Percentiles rank a stretch among this genome's conserved stretches.
Evolutionary conservation across 1,139 yeast species (phyloP).

Genomic region (Candida glucosophila): DNA sequence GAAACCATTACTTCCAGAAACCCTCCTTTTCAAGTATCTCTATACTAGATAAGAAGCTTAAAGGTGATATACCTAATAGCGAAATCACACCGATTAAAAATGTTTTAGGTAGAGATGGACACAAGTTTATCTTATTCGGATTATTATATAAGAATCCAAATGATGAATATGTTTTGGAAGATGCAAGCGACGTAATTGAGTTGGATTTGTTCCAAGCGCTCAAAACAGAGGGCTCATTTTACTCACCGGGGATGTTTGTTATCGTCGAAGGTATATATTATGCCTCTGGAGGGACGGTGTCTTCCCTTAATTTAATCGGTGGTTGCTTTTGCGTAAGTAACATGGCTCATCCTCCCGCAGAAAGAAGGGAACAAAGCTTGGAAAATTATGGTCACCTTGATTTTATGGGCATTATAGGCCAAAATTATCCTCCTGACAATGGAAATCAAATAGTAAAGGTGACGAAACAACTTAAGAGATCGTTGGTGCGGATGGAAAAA

Average conservation of each 20-base stretch:
- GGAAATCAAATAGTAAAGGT: slow-evolving; percentile 35
- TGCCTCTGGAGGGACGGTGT: slow-evolving; percentile 41
- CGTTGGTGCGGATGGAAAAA: slow-evolving; percentile 49
- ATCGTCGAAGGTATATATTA: slow-evolving; percentile 82
- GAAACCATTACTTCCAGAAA: slow-evolving; percentile 69
- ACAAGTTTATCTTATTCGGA: slow-evolving; percentile 72
- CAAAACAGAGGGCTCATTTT: slow-evolving; percentile 62
- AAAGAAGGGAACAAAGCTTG: slow-evolving; percentile 53
- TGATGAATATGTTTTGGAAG: slow-evolving; percentile 74
- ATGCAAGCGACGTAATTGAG: slow-evolving; percentile 69
- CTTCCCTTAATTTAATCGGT: slow-evolving; percentile 23
- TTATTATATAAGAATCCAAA: slow-evolving; percentile 54
- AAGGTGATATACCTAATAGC: slow-evolving; percentile 14
- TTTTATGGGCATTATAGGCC: slow-evolving; percentile 57
- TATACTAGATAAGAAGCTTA: slow-evolving; percentile 20
- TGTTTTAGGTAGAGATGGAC: slow-evolving; percentile 75
- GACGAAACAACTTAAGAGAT: slow-evolving; percentile 49
- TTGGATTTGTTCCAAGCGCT: slow-evolving; percentile 59
- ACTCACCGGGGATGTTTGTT: slow-evolving; percentile 71
- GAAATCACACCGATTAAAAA: slow-evolving; percentile 74
- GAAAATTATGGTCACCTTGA: slow-evolving; percentile 76
- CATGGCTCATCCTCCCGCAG: slow-evolving; percentile 86
- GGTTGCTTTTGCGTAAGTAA: slow-evolving; percentile 65
- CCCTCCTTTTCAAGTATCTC: slow-evolving; percentile 33
- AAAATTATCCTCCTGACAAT: slow-evolving; percentile 22